These are phyloP conservation scores for Podospora pseudoanserina DNA, from an alignment of 495 filamentous ascomycete species.

Conservation along the genomic window DNA sequence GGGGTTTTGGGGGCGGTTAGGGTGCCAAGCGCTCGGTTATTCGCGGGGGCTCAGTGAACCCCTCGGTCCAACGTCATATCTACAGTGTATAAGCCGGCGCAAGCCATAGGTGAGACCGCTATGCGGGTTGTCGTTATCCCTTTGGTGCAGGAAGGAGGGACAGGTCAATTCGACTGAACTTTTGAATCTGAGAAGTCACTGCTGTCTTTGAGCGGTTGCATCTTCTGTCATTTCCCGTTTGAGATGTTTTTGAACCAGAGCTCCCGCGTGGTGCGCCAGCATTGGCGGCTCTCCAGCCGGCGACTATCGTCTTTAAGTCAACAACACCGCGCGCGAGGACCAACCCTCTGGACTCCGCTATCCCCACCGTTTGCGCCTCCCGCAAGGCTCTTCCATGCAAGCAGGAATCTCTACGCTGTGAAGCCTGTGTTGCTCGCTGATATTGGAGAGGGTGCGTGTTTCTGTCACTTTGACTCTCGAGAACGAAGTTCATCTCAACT, in stretches of 20 bases:
- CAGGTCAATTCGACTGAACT: slow-evolving; percentile 15
- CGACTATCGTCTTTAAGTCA: slow-evolving; percentile 23
- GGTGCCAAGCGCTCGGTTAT: slow-evolving; percentile 29
- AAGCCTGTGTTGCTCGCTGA: slow-evolving; percentile 91
- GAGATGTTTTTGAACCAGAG: slow-evolving; percentile 46
- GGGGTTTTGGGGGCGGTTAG: slow-evolving; percentile 3
- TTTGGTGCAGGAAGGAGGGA: background rate
- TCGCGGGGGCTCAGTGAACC: slow-evolving; percentile 24
- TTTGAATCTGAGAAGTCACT: slow-evolving; percentile 18
- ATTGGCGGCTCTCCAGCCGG: slow-evolving; percentile 37
- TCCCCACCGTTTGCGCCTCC: slow-evolving; percentile 22
- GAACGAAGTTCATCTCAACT: slow-evolving; percentile 7
- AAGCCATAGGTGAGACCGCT: slow-evolving; percentile 23
- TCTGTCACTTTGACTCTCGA: background rate
- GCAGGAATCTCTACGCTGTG: slow-evolving; percentile 55
- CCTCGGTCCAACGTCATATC: slow-evolving; percentile 33
- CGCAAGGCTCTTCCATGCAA: slow-evolving; percentile 57
- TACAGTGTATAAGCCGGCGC: slow-evolving; percentile 28
- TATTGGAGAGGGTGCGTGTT: slow-evolving; percentile 79
- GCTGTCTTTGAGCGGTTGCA: slow-evolving; percentile 6
- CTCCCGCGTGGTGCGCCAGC: slow-evolving; percentile 40
- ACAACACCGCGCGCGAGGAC: slow-evolving; percentile 20
- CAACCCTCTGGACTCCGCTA: slow-evolving; percentile 10
- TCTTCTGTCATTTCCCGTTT: slow-evolving; percentile 2
- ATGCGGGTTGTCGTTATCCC: background rate